Conservation (phyloP, 2,329 filamentous ascomycete species). For the Venturia carpophila region DNA sequence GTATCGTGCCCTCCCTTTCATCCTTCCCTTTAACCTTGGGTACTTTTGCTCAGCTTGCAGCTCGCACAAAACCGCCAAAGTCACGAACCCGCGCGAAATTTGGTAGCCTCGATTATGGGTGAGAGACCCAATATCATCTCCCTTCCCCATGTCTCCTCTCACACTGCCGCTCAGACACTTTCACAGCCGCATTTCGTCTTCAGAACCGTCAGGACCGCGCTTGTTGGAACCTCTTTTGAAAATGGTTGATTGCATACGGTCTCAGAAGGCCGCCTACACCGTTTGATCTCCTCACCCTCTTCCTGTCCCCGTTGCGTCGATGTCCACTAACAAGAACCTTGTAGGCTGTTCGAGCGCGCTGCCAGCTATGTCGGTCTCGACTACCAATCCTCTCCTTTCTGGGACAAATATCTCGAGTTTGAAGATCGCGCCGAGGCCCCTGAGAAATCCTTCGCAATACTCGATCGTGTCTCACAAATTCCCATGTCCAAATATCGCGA, state of each 20-base stretch:
- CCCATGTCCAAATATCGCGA: slow-evolving; percentile 93
- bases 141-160: slow-evolving; percentile 7
- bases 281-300: slow-evolving; percentile 19
- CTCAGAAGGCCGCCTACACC: slow-evolving; percentile 4
- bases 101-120: slow-evolving; percentile 13
- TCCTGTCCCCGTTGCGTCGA: slow-evolving; percentile 17
- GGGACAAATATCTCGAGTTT: slow-evolving; percentile 98
- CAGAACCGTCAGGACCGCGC: slow-evolving; percentile 9
- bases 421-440: slow-evolving; percentile 82
- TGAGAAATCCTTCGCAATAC: slow-evolving; percentile 77
- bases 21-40: slow-evolving; percentile 4
- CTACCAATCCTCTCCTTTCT: slow-evolving; percentile 91
- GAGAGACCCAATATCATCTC: slow-evolving; percentile 13
- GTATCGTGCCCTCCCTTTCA: slow-evolving; percentile 44
- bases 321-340: slow-evolving; percentile 33
- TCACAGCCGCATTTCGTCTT: slow-evolving; percentile 12
- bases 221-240: slow-evolving; percentile 9
- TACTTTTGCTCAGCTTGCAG: slow-evolving; percentile 7
- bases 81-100: background rate
- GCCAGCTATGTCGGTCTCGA: slow-evolving; percentile 80
- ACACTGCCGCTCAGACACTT: slow-evolving; percentile 16
- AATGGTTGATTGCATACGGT: slow-evolving; percentile 23
- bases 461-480: slow-evolving; percentile 75
- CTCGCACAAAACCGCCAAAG: slow-evolving; percentile 1
- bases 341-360: slow-evolving; percentile 85